phyloP scores from a whole-genome alignment of 805 yeast genomes.

The Maudiozyma barnettii region DNA sequence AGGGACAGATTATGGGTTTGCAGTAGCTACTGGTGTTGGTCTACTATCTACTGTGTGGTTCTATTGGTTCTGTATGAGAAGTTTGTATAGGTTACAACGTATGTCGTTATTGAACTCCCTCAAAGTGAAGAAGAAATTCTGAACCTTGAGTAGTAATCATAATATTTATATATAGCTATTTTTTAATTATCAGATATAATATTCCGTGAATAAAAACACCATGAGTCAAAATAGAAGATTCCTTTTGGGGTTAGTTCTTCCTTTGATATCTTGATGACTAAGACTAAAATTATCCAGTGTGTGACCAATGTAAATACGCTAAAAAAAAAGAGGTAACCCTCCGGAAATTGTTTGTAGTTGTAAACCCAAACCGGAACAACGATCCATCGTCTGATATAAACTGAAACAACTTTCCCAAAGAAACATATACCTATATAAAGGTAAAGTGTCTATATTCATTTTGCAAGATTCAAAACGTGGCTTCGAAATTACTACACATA shows the following conservation, averaged over 20 bases:
- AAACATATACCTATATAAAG: too few species aligned
- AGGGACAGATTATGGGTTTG: slow-evolving; percentile 64
- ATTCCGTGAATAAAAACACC: too few species aligned
- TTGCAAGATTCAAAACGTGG: too few species aligned
- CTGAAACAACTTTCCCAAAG: too few species aligned
- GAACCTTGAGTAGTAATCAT: neutral
- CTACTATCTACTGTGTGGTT: slow-evolving; percentile 39
- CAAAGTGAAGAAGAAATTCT: slow-evolving; percentile 1
- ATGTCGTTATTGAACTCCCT: slow-evolving; percentile 56
- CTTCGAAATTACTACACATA: too few species aligned
- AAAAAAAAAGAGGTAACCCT: neutral
- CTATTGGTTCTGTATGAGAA: slow-evolving; percentile 44
- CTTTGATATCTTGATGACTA: neutral
- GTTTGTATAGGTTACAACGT: slow-evolving; percentile 56
- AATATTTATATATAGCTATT: too few species aligned
- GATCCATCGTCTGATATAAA: neutral
- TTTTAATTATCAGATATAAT: too few species aligned
- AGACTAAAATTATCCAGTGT: neutral
- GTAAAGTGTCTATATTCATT: too few species aligned
- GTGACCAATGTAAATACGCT: neutral
- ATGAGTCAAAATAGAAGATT: too few species aligned
- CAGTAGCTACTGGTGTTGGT: slow-evolving; percentile 34
- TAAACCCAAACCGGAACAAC: neutral
- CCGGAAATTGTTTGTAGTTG: too few species aligned
- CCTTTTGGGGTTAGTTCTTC: too few species aligned